These are phyloP conservation scores for Neurospora sp. DNA, from an alignment of 495 filamentous ascomycete species.

Conservation along the genomic window DNA sequence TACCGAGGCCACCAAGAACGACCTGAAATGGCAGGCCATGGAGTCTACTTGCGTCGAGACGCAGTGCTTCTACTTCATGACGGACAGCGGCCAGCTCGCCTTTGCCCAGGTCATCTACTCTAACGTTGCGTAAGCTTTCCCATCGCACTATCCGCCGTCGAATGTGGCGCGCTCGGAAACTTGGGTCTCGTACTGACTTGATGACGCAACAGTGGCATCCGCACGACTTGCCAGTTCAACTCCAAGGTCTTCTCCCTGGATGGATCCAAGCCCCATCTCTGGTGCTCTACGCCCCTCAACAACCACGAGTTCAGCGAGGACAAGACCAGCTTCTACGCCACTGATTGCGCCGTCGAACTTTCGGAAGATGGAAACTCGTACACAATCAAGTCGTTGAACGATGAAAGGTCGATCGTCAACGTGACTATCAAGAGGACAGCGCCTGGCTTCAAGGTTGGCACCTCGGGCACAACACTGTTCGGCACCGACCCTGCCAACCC, in stretches of 20 bases:
- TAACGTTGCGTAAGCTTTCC: conserved; percentile 74
- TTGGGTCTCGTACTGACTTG: conserved; percentile 17
- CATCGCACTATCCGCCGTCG: conserved; percentile 1
- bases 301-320: conserved; percentile 78
- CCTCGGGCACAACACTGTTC: conserved; percentile 73
- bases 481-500: conserved; percentile 76
- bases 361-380: conserved; percentile 75
- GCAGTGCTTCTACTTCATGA: conserved; percentile 87
- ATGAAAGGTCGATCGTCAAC: conserved; percentile 68
- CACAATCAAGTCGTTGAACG: conserved; percentile 74
- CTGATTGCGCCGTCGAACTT: conserved; percentile 69
- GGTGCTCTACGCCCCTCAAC: conserved; percentile 65
- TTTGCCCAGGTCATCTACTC: conserved; percentile 93
- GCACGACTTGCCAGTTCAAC: conserved; percentile 85
- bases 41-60: conserved; percentile 88
- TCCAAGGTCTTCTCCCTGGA: conserved; percentile 75
- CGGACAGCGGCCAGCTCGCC: conserved; percentile 64
- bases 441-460: conserved; percentile 79
- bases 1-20: conserved; percentile 63
- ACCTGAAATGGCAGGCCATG: conserved; percentile 71
- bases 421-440: conserved; percentile 63
- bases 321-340: conserved; percentile 71
- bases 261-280: conserved; percentile 57
- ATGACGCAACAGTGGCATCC: conserved; percentile 56
- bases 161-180: not conserved